Conservation (phyloP, 1,284 basidiomycete species). For the Sutorius eximius region DNA sequence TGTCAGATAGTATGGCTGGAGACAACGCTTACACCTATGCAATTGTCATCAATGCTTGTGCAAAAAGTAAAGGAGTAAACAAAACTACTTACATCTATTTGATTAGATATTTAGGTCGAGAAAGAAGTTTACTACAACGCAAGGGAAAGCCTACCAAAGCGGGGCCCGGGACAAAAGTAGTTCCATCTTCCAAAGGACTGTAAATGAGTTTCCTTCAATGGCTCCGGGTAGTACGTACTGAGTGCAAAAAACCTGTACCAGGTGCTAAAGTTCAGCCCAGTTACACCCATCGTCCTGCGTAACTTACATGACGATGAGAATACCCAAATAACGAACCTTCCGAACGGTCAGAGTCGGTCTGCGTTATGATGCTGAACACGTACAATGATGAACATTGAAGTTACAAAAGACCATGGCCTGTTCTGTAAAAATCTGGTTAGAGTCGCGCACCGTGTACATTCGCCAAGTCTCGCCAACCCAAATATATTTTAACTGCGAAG, state of each 20-base stretch:
- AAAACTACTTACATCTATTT: slow-evolving; percentile 16
- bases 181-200: slow-evolving; percentile 10
- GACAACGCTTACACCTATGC: slow-evolving; percentile 19
- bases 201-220: background rate
- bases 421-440: slow-evolving; percentile 14
- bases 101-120: background rate
- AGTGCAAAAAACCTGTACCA: slow-evolving; percentile 6
- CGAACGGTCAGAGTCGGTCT: background rate
- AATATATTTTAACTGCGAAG: slow-evolving; percentile 13
- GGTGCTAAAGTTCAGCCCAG: background rate
- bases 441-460: background rate
- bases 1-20: background rate
- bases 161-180: slow-evolving; percentile 22
- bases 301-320: slow-evolving; percentile 16
- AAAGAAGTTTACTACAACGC: background rate
- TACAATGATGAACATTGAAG: slow-evolving; percentile 19
- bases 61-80: background rate
- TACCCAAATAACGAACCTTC: slow-evolving; percentile 25
- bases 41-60: background rate
- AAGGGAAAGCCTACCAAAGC: slow-evolving; percentile 2
- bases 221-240: slow-evolving; percentile 4
- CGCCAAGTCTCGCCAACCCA: slow-evolving; percentile 17
- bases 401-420: slow-evolving; percentile 19
- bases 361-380: background rate
- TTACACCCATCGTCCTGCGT: background rate